Percentiles rank a stretch among this genome's conserved stretches.
These are phyloP conservation scores for Anisodus tanguticus DNA, from an alignment of 257 asterid species.

Conservation along the genomic window DNA sequence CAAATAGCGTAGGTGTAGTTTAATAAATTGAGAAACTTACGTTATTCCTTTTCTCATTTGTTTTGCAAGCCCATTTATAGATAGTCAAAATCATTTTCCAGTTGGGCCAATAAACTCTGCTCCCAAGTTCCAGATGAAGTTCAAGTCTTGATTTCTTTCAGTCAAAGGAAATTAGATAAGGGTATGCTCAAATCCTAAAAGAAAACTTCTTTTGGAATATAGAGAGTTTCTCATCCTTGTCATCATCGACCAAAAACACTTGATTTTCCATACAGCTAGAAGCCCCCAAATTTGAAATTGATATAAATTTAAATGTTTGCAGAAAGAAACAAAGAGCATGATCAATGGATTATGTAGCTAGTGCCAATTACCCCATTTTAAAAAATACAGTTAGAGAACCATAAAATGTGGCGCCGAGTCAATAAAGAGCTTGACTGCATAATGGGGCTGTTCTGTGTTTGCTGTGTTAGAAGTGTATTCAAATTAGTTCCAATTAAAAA, in stretches of 20 bases:
- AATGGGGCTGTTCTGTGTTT: background rate
- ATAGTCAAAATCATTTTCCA: background rate
- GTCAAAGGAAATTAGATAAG: background rate
- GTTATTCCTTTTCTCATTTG: background rate
- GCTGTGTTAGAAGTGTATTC: constrained; percentile 23
- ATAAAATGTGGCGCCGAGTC: background rate
- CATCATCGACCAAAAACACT: background rate
- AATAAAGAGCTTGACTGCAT: background rate
- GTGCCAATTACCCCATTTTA: background rate
- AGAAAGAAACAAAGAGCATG: background rate
- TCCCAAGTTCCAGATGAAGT: constrained; percentile 7
- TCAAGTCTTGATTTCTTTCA: background rate
- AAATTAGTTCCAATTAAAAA: constrained; percentile 28
- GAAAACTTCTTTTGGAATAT: background rate
- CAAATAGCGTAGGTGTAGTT: background rate
- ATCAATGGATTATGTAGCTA: background rate
- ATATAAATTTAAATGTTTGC: background rate
- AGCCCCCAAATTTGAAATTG: background rate
- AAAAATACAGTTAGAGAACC: background rate
- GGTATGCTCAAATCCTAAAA: background rate
- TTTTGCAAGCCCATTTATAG: background rate
- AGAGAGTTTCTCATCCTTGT: background rate
- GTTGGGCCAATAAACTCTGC: background rate
- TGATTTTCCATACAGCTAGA: background rate
- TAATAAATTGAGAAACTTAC: background rate